A percentile compares a stretch with the other conserved stretches of the same genome.
phyloP scores from a whole-genome alignment of 1,284 basidiomycete genomes.

The Golubevia pallescens region DNA sequence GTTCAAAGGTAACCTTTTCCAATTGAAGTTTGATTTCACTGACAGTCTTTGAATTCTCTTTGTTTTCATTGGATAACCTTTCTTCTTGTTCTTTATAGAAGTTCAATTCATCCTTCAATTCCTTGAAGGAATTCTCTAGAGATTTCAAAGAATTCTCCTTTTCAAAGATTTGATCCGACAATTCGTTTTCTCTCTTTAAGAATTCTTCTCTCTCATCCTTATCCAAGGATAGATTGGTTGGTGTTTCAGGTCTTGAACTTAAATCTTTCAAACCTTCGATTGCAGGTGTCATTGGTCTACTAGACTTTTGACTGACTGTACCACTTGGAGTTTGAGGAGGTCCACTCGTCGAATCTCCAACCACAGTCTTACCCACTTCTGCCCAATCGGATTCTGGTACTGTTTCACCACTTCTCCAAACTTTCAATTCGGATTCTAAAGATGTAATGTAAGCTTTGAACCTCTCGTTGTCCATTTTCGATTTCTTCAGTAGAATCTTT shows the following conservation, averaged over 20 bases:
- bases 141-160: slow-evolving; percentile 67
- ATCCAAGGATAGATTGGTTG: slow-evolving; percentile 81
- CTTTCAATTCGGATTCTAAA: slow-evolving; percentile 86
- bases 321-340: slow-evolving; percentile 69
- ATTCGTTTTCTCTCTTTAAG: slow-evolving; percentile 92
- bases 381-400: slow-evolving; percentile 88
- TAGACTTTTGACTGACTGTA: slow-evolving; percentile 13
- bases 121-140: slow-evolving; percentile 16
- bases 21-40: slow-evolving; percentile 90
- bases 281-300: slow-evolving; percentile 69
- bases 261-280: slow-evolving; percentile 75
- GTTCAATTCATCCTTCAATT: slow-evolving; percentile 74
- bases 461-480: slow-evolving; percentile 81
- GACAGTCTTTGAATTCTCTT: slow-evolving; percentile 78
- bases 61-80: slow-evolving; percentile 69
- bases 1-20: slow-evolving; percentile 90
- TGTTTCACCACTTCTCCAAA: slow-evolving; percentile 86
- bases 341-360: slow-evolving; percentile 68
- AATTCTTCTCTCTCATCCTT: slow-evolving; percentile 98
- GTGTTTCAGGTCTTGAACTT: slow-evolving; percentile 71
- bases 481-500: slow-evolving; percentile 88
- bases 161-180: slow-evolving; percentile 90
- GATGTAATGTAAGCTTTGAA: slow-evolving; percentile 86
- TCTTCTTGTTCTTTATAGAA: slow-evolving; percentile 84
- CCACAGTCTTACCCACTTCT: slow-evolving; percentile 71